These are phyloP conservation scores for Paraphoma sp. DNA, from an alignment of 2,329 filamentous ascomycete genomes.

Conservation along the genomic window DNA sequence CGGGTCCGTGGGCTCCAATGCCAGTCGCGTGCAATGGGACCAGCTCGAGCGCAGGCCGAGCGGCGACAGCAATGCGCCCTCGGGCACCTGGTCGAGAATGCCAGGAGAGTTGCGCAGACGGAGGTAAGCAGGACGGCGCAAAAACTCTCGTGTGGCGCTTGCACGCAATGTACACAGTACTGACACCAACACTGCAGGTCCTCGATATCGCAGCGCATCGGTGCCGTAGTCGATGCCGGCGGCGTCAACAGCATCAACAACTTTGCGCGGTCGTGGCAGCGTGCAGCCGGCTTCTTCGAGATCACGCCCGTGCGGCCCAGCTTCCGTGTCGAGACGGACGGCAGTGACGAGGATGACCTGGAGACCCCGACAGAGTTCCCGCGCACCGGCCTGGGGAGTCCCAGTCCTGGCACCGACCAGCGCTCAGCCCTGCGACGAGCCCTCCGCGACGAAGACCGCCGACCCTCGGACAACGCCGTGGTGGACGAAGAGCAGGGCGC, in stretches of 20 bases:
- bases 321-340: conserved; percentile 63
- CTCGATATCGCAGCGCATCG: conserved; percentile 59
- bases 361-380: conserved; percentile 36
- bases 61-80: conserved; percentile 37
- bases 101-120: conserved; percentile 44
- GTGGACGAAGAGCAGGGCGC: conserved; percentile 43
- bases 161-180: background rate
- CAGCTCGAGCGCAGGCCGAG: conserved; percentile 40
- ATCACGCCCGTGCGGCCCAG: conserved; percentile 81
- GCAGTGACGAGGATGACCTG: conserved; percentile 32
- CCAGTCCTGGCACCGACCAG: conserved; percentile 42
- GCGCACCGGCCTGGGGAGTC: conserved; percentile 34
- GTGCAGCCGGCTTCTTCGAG: conserved; percentile 86
- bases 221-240: conserved; percentile 71
- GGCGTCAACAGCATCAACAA: conserved; percentile 94
- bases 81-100: conserved; percentile 27
- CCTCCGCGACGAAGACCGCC: conserved; percentile 44
- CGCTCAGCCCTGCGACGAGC: conserved; percentile 52
- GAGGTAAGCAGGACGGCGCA: conserved; percentile 30
- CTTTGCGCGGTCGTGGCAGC: conserved; percentile 90
- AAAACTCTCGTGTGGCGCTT: background rate
- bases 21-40: conserved; percentile 49
- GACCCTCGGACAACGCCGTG: conserved; percentile 48
- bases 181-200: conserved; percentile 40
- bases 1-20: conserved; percentile 50